Evolutionary conservation across 177 flowering plant genomes (phyloP), one percentile per base, ranked within the genome.

Genomic region (Vitis hybrid): DNA sequence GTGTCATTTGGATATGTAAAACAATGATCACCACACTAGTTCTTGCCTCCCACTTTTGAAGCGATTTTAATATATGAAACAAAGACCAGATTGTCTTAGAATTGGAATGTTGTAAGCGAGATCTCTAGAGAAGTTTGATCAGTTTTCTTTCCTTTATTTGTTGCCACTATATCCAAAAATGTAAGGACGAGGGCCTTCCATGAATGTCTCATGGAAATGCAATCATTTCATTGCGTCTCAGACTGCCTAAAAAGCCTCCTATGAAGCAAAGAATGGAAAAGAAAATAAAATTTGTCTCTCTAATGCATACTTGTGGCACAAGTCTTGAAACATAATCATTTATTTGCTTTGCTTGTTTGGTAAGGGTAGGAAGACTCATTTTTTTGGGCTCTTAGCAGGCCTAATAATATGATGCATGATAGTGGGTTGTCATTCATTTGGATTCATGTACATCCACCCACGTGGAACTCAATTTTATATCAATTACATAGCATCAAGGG

Each of bases 41-140:
- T 56, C 69, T 60, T 65, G 65, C 73, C 64, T 55, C 58, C 58
- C 45, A 40, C 45, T 40, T 76, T 68, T 76, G 34, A n/a, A 7
- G 26, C 14, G 49, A 48, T 11, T 60, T 60, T 66, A 17, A 69
- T 64, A 8, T 30, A 15, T 15, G 56, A 61, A 60, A 57, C 60
- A 57, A 57, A 61, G 58, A 9, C 70, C 14, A n/a, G 48, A 40
- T 49, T 70, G 68, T 19, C 71, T 62, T 70, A 59, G 45, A 26
- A 54, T 54, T 48, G 30, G 19, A 70, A 70, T 40, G 67, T 54
- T 73, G 65, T 54, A 10, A 49, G 32, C n/a, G 30, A 60, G 30
- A 26, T 8, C 10, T 57, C 19, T 26, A 26, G 30, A 5, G 30
- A 10, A 23, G 62, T 21, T 21, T 59, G 12, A 8, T 59, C 5